phyloP scores from a whole-genome alignment of 2,329 filamentous ascomycete species.

The Cryphonectria japonica region DNA sequence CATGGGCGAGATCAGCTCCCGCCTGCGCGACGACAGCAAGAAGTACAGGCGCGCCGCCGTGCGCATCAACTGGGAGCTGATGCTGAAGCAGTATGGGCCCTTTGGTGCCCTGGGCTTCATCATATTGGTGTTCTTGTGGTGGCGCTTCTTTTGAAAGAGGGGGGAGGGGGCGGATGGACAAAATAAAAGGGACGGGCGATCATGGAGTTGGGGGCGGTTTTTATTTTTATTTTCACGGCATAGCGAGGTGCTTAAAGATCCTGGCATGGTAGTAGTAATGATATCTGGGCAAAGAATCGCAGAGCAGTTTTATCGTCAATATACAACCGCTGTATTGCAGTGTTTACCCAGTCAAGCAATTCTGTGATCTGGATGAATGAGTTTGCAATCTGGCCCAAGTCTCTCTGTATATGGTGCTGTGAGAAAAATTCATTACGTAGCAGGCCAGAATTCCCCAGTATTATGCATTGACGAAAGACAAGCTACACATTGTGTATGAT shows the following conservation, averaged over 20 bases:
- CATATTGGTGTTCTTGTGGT: constrained; percentile 85
- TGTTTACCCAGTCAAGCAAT: too few relatives aligned
- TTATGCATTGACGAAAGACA: neutral
- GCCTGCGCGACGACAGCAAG: constrained; percentile 87
- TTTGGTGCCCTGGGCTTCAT: constrained; percentile 81
- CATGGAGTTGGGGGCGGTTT: constrained; percentile 19
- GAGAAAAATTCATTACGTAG: too few relatives aligned
- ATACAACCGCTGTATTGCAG: neutral
- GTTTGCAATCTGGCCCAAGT: neutral
- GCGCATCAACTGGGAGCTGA: constrained; percentile 95
- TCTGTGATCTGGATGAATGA: too few relatives aligned
- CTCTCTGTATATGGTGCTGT: too few relatives aligned
- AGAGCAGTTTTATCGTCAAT: neutral
- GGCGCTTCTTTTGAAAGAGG: constrained; percentile 83
- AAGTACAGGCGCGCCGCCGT: constrained; percentile 94
- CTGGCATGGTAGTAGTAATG: neutral
- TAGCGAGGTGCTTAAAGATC: constrained; percentile 19
- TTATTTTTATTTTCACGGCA: constrained; percentile 21
- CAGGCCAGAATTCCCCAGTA: neutral
- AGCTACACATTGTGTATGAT: neutral
- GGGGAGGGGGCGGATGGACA: neutral
- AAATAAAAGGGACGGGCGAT: neutral
- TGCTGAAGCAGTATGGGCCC: constrained; percentile 96
- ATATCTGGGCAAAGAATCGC: neutral
- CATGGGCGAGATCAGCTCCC: constrained; percentile 92